Evolutionary conservation across 1,284 basidiomycete genomes (phyloP).

Genomic region (Malassezia sp.): DNA sequence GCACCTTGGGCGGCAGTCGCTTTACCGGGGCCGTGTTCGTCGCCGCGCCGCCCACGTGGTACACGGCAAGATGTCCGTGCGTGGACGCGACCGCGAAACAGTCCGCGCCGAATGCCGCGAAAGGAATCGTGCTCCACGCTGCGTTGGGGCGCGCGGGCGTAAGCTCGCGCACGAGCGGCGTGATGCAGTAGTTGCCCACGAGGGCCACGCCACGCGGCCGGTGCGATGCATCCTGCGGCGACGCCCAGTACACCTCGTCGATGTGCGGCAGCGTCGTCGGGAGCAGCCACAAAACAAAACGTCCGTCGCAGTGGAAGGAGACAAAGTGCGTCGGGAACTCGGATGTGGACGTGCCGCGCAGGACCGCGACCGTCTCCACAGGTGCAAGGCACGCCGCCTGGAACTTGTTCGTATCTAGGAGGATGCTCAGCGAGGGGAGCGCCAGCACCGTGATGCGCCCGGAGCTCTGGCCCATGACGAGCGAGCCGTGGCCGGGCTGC

Average conservation of each 20-base stretch:
- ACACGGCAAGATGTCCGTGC: neutral
- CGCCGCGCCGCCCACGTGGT: no score
- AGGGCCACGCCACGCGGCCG: no score
- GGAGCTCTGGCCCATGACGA: constrained; percentile 57
- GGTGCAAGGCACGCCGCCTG: neutral
- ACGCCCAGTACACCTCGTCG: no score
- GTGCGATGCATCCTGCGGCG: neutral
- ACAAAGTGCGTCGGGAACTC: neutral
- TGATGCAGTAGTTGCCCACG: no score
- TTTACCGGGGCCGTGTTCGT: no score
- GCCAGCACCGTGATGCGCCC: constrained; percentile 52
- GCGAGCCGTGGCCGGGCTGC: constrained; percentile 26
- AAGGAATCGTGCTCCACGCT: no score
- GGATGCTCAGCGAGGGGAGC: neutral
- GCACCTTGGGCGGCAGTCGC: no score
- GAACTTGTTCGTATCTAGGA: neutral
- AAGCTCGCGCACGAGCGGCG: no score
- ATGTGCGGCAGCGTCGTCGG: neutral
- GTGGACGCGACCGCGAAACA: no score
- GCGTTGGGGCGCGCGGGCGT: no score
- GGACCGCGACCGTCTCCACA: constrained; percentile 5
- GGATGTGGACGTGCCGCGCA: no score
- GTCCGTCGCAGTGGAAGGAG: constrained; percentile 11
- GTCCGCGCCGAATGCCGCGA: no score
- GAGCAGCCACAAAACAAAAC: neutral